Base-by-base conservation (phyloP, 148 eudicot species). In the Cornus suecica region DNA sequence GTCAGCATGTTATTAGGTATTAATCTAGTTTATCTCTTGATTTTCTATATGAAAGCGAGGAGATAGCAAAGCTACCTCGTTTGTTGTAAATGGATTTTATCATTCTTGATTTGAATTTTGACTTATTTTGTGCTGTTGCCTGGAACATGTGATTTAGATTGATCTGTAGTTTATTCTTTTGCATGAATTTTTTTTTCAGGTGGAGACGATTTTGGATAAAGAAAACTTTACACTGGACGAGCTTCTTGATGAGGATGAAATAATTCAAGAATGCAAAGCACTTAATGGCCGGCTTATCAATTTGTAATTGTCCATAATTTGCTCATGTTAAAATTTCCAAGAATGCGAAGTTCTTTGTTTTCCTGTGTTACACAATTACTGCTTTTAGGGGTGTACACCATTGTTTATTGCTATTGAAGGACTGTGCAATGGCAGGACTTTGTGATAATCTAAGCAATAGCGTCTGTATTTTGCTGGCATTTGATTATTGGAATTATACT, bases 261-360 rank as follows among this genome's bases (percentile, higher is more conserved):
- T 94, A 63, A 94, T 94, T 58, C 98, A 94, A 79, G 98, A 94
- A 86, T 94, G 98, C 91, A 94, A 92, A 84, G 92, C 95, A 76
- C 89, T 94, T 32, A 94, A 94, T 88, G 77, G 90, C 61, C 97
- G 98, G 45, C 97, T 94, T 80, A 94, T 94, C 56, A 90, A 88
- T 83, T 94, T 88, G 98, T 94, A 89, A 32, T 24, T 25, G 5
- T 41, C 29, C 71, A 13, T 10, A 68, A 14, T 70, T 29, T 4
- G 13, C 73, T 13, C n/a, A 70, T 30, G 65, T 37, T 68, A 41
- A 11, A 13, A 26, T 68, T 32, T 76, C 42, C 42, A 37, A 1
- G 8, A 58, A 58, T 58, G 23, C 25, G 5, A 2, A 22, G 62
- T 32, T 34, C 25, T 76, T 60, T 23, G 25, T 65, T 68, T 60